A percentile compares a stretch with the other conserved stretches of the same genome.
Conservation (phyloP, 345 rosid genomes). For the Combretum micranthum region DNA sequence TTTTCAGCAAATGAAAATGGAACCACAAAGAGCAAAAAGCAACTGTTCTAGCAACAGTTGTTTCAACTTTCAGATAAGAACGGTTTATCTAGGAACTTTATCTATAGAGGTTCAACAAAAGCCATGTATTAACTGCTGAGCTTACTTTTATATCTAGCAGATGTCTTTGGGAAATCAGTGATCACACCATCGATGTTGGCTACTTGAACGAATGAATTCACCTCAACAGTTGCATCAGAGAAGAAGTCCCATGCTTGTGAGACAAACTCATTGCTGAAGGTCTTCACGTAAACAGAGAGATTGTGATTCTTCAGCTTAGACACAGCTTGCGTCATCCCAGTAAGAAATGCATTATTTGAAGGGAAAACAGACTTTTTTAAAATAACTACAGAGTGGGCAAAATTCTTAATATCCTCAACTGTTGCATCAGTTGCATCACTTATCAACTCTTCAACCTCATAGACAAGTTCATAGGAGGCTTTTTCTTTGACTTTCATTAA, state of each 20-base stretch:
- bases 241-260: conserved; percentile 92
- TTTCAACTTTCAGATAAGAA: no score
- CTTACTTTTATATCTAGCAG: conserved; percentile 80
- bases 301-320: conserved; percentile 33
- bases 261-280: conserved; percentile 73
- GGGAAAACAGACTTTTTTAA: conserved; percentile 52
- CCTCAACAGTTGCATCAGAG: conserved; percentile 69
- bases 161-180: conserved; percentile 78
- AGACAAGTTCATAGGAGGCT: conserved; percentile 47
- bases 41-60: no score
- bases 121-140: no score
- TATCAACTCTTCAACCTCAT: conserved; percentile 55
- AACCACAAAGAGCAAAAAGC: no score
- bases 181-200: conserved; percentile 45
- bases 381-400: conserved; percentile 63
- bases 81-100: no score
- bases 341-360: conserved; percentile 12
- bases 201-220: conserved; percentile 34
- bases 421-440: conserved; percentile 42
- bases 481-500: conserved; percentile 48
- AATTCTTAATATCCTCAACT: conserved; percentile 48
- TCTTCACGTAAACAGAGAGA: conserved; percentile 59
- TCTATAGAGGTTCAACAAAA: no score
- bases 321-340: conserved; percentile 34
- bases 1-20: no score